Conservation (phyloP, 1,284 basidiomycete species). For the Marasmius tenuissimus region DNA sequence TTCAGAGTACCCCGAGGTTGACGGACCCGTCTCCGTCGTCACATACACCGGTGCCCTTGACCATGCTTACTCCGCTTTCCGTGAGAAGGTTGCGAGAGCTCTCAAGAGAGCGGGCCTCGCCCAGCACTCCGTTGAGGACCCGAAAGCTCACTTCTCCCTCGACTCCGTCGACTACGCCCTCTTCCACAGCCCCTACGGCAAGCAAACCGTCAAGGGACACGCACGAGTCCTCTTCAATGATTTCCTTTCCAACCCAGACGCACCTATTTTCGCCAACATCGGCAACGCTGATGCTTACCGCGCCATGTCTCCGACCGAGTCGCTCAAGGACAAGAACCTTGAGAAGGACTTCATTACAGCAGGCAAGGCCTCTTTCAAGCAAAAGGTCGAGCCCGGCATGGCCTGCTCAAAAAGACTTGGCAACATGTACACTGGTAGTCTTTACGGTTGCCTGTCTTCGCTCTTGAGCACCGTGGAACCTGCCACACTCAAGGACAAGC, state of each 20-base stretch:
- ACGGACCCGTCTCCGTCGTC: constrained; percentile 94
- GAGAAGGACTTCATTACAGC: too few relatives aligned
- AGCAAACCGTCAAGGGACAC: constrained; percentile 97
- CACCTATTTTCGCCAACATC: constrained; percentile 75
- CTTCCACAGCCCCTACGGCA: constrained; percentile 96
- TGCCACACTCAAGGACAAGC: constrained; percentile 60
- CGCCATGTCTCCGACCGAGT: constrained; percentile 65
- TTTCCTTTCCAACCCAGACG: constrained; percentile 80
- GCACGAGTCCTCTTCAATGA: constrained; percentile 92
- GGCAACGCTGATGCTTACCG: constrained; percentile 70
- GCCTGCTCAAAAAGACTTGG: constrained; percentile 75
- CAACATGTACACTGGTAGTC: constrained; percentile 90
- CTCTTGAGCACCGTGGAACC: constrained; percentile 60
- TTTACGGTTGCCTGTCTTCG: constrained; percentile 81
- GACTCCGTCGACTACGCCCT: constrained; percentile 87
- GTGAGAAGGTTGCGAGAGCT: constrained; percentile 77
- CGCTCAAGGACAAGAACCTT: constrained; percentile 91
- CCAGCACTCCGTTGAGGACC: constrained; percentile 35
- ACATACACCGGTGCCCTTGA: constrained; percentile 96
- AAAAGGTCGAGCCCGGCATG: constrained; percentile 65
- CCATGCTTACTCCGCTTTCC: constrained; percentile 85
- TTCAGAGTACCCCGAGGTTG: constrained; percentile 95
- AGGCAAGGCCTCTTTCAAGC: constrained; percentile 62
- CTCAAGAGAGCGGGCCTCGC: constrained; percentile 47
- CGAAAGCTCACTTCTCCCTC: constrained; percentile 61